A percentile compares a stretch with the other conserved stretches of the same genome.
These are phyloP conservation scores for Aspergillus sparsus DNA, from an alignment of 495 filamentous ascomycete genomes.

Conservation along the genomic window DNA sequence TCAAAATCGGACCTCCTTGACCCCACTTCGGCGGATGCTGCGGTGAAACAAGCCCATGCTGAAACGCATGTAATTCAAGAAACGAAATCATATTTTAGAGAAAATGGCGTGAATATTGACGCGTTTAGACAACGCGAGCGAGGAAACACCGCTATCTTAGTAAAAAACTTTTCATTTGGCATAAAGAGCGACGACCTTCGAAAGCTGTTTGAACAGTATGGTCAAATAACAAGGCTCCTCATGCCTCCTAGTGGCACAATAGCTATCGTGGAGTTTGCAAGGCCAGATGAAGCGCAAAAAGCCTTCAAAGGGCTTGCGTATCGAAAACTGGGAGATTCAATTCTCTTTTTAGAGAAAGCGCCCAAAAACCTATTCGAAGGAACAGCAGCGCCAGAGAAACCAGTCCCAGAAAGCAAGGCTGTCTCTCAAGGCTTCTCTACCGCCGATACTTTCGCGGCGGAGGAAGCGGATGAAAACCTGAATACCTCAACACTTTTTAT, in stretches of 20 bases:
- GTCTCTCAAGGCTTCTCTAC: slow-evolving; percentile 54
- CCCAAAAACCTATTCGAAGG: slow-evolving; percentile 76
- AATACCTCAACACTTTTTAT: slow-evolving; percentile 84
- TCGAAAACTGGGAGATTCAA: slow-evolving; percentile 83
- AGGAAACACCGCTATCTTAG: slow-evolving; percentile 83
- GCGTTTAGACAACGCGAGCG: slow-evolving; percentile 81
- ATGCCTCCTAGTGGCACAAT: slow-evolving; percentile 93
- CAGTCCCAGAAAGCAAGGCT: slow-evolving; percentile 40
- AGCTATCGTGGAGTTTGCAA: slow-evolving; percentile 84
- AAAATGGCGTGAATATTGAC: slow-evolving; percentile 86
- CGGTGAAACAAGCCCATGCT: slow-evolving; percentile 93
- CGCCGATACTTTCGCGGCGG: slow-evolving; percentile 55
- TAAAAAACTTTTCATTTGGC: slow-evolving; percentile 92
- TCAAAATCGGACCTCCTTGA: slow-evolving; percentile 89
- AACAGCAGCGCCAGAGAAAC: slow-evolving; percentile 28
- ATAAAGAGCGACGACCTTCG: slow-evolving; percentile 61
- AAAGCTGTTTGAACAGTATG: slow-evolving; percentile 54
- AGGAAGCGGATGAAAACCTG: slow-evolving; percentile 50
- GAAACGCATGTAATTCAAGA: slow-evolving; percentile 97
- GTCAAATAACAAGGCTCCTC: slow-evolving; percentile 71
- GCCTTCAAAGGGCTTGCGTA: slow-evolving; percentile 86
- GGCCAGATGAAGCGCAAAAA: slow-evolving; percentile 71
- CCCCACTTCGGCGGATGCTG: slow-evolving; percentile 89
- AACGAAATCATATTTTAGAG: slow-evolving; percentile 84
- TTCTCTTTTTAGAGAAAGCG: slow-evolving; percentile 91